A percentile compares a stretch with the other conserved stretches of the same genome.
phyloP scores from a whole-genome alignment of 192 early-diverging fungal species.

The Rhizophlyctis rosea region DNA sequence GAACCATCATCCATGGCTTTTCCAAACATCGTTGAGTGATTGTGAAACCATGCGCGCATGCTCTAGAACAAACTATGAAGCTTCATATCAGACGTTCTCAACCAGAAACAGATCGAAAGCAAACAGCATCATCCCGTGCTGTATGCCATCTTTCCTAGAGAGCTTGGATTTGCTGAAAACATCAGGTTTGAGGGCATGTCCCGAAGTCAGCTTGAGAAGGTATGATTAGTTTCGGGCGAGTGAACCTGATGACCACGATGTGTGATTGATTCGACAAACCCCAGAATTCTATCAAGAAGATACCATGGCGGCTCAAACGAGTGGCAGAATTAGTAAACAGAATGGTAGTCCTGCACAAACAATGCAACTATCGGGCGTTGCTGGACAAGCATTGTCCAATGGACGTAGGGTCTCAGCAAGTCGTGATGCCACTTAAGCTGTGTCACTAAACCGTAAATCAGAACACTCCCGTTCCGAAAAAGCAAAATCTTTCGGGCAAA shows the following conservation, averaged over 20 bases:
- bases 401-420: constrained; percentile 2
- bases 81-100: too few relatives aligned
- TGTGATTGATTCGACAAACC: too few relatives aligned
- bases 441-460: neutral
- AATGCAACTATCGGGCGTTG: constrained; percentile 28
- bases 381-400: constrained; percentile 31
- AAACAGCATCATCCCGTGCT: too few relatives aligned
- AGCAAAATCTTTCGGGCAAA: neutral
- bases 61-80: too few relatives aligned
- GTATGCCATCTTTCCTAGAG: constrained; percentile 2
- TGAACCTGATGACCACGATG: neutral
- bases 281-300: too few relatives aligned
- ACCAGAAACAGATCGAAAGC: too few relatives aligned
- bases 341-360: constrained; percentile 20
- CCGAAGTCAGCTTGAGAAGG: too few relatives aligned
- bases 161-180: too few relatives aligned
- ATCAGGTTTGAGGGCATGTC: too few relatives aligned
- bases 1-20: constrained; percentile 23
- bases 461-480: neutral
- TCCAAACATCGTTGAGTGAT: constrained; percentile 33
- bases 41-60: neutral
- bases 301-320: constrained; percentile 26
- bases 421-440: neutral
- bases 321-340: constrained; percentile 17
- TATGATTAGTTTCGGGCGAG: too few relatives aligned